Conservation (phyloP, 768 basidiomycete genomes). For the Exidia glandulosa region DNA sequence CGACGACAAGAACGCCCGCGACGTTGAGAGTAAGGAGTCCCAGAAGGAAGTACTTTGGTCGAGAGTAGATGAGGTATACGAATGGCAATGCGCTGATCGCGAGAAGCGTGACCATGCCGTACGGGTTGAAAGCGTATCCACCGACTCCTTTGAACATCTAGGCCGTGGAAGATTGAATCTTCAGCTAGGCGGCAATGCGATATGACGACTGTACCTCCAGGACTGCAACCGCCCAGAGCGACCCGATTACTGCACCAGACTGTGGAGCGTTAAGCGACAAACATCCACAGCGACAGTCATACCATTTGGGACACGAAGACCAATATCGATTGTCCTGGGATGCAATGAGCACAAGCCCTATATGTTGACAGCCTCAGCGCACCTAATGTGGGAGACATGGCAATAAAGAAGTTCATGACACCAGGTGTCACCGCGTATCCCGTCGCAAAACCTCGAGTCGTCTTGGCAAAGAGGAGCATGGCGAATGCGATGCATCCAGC, state of each 20-base stretch:
- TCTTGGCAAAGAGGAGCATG: conserved; percentile 14
- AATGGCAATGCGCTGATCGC: conserved; percentile 7
- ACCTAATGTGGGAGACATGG: conserved; percentile 16
- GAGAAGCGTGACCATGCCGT: conserved; percentile 7
- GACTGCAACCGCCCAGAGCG: neutral
- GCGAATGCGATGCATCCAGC: conserved; percentile 12
- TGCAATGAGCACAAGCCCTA: no score
- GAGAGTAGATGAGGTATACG: conserved; percentile 9
- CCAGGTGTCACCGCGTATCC: conserved; percentile 13
- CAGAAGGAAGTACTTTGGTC: conserved; percentile 8
- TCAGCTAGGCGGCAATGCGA: no score
- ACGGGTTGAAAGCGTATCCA: conserved; percentile 15
- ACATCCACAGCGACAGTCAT: no score
- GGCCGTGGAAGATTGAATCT: no score
- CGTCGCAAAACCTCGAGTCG: conserved; percentile 11
- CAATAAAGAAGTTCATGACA: conserved; percentile 17
- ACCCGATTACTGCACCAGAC: conserved; percentile 11
- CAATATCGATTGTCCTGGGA: conserved; percentile 11
- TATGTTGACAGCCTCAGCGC: no score
- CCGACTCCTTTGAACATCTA: conserved; percentile 18
- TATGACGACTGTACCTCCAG: no score
- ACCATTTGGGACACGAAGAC: conserved; percentile 19
- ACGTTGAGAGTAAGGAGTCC: conserved; percentile 8
- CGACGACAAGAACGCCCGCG: conserved; percentile 8
- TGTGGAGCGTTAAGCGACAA: no score